Evolutionary conservation across 805 yeast species (phyloP), one percentile per base, ranked within the genome.

Genomic region (Alloascoidea africana): DNA sequence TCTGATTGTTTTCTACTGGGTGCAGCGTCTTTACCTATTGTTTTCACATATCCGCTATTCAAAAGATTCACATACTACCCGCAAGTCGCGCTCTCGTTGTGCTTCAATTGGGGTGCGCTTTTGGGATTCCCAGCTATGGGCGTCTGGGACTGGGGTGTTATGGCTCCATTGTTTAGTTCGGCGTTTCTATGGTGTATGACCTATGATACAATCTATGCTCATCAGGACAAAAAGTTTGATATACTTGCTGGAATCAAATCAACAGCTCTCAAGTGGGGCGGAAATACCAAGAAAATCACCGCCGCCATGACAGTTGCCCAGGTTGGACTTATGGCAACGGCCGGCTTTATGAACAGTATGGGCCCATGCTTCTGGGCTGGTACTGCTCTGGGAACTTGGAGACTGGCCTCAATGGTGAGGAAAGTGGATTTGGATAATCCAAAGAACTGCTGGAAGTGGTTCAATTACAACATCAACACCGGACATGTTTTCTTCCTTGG

Each of bases 71-170:
- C 99, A 0, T 85, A 89, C 55, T 91, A 89, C 54, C 99, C 99
- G 13, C 99, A 91, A 56, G 73, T 73, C 13, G 75, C 73, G 46
- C 65, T 93, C 8, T 71, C 93, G 30, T 65, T 79, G 6, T 82
- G 94, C 50, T 91, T 84, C 57, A 79, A 83, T 42, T 91, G 98
- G 97, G 97, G 94, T 27, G 84, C 94, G 13, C 52, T 91, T 32
- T 58, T 91, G 18, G 98, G 97, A 0, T 89, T 83, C 58, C 96
- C 98, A 5, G 97, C 97, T 1, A 83, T 91, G 73, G 94, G 93
- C 0, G 73, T 89, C 3, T 69, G 89, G 69, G 70, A 79, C 48
- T 66, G 73, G 63, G 59, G 73, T 5, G 79, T 85, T 3, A 87
- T 87, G 73, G 60, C 72, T 2, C 84, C 96, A 0, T 61, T 91